Evolutionary conservation across 768 basidiomycete species (phyloP).

Genomic region (Lanmaoa pseudosensibilis): DNA sequence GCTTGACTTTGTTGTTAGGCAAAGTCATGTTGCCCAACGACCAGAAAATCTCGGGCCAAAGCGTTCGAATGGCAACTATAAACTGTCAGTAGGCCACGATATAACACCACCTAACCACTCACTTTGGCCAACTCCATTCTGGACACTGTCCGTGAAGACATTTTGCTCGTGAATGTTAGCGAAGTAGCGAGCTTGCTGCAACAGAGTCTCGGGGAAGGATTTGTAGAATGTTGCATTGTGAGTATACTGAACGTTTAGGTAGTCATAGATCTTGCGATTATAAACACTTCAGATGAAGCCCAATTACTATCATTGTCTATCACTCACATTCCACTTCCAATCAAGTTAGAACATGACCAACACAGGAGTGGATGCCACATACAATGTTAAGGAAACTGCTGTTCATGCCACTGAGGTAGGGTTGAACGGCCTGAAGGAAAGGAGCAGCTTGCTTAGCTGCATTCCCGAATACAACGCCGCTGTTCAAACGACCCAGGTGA

Average conservation of each 20-base stretch:
- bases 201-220: constrained; percentile 65
- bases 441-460: constrained; percentile 53
- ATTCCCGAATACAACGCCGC: constrained; percentile 49
- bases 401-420: constrained; percentile 67
- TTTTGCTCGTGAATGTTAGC: constrained; percentile 78
- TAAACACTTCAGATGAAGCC: not conserved
- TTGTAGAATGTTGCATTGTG: constrained; percentile 81
- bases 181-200: constrained; percentile 69
- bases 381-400: constrained; percentile 67
- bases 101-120: constrained; percentile 27
- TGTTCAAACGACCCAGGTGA: constrained; percentile 26
- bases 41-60: constrained; percentile 68
- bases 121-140: constrained; percentile 74
- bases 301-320: not conserved
- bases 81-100: not conserved
- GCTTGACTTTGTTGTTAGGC: constrained; percentile 70
- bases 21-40: constrained; percentile 76
- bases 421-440: constrained; percentile 64
- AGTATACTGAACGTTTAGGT: constrained; percentile 67
- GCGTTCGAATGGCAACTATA: constrained; percentile 76
- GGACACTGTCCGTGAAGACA: constrained; percentile 63
- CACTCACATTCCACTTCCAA: constrained; percentile 70
- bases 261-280: constrained; percentile 64
- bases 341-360: constrained; percentile 9
- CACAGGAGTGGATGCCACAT: constrained; percentile 28